These are phyloP conservation scores for Tricholoma sp. DNA, from an alignment of 768 basidiomycete species.

Conservation along the genomic window DNA sequence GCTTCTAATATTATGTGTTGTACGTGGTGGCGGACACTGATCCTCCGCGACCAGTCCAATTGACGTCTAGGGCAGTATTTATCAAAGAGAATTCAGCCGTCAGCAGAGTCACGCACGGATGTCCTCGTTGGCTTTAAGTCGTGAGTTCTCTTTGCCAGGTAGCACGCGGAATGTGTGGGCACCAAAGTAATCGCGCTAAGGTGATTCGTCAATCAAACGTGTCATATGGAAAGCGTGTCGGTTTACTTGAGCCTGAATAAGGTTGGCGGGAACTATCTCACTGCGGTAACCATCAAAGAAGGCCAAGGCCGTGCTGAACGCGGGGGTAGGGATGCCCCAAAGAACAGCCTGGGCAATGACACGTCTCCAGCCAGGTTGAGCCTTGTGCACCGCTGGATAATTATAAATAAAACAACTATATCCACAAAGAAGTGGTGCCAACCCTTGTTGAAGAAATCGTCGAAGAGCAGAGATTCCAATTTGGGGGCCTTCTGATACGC, in stretches of 20 bases:
- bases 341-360: slow-evolving; percentile 93
- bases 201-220: not conserved
- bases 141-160: slow-evolving; percentile 85
- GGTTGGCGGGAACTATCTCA: slow-evolving; percentile 88
- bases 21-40: slow-evolving; percentile 90
- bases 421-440: slow-evolving; percentile 6
- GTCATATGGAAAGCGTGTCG: not conserved
- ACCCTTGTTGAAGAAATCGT: slow-evolving; percentile 97
- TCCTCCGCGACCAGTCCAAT: slow-evolving; percentile 98
- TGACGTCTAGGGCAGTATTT: slow-evolving; percentile 59
- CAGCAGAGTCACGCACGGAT: slow-evolving; percentile 60
- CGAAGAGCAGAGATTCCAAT: slow-evolving; percentile 90
- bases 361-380: slow-evolving; percentile 97
- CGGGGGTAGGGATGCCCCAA: slow-evolving; percentile 96
- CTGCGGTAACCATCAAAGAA: slow-evolving; percentile 99
- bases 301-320: slow-evolving; percentile 95
- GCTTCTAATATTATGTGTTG: slow-evolving; percentile 36
- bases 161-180: slow-evolving; percentile 96
- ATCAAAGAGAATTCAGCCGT: slow-evolving; percentile 5
- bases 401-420: slow-evolving; percentile 1
- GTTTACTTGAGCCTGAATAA: slow-evolving; percentile 86
- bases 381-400: slow-evolving; percentile 73
- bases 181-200: slow-evolving; percentile 95
- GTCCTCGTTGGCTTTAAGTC: slow-evolving; percentile 74
- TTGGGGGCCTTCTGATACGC: slow-evolving; percentile 84